Evolutionary conservation across 169 alveolate species (phyloP).

Genomic region (Theileria equi): DNA sequence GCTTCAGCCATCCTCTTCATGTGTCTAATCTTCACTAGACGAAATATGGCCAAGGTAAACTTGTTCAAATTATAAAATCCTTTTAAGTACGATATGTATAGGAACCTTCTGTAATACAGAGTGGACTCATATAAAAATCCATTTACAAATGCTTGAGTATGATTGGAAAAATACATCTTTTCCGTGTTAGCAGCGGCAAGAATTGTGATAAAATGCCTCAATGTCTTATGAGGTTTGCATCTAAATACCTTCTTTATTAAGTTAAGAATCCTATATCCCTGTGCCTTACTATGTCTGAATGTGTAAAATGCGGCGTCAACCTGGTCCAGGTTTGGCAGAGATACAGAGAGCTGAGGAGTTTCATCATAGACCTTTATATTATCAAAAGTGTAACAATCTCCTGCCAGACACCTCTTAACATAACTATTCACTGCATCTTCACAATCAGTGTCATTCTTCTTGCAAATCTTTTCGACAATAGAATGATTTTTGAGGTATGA

Average conservation of each 20-base stretch:
- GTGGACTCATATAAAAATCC: slow-evolving; percentile 40
- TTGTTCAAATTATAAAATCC: slow-evolving; percentile 7
- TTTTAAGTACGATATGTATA: not conserved
- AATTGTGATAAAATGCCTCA: slow-evolving; percentile 9
- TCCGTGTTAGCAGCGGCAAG: not conserved
- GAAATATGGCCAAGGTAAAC: not conserved
- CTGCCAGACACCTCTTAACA: slow-evolving; percentile 8
- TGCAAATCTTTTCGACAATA: slow-evolving; percentile 8
- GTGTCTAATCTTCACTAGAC: slow-evolving; percentile 1
- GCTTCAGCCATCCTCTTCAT: not conserved
- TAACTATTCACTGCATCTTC: slow-evolving; percentile 2
- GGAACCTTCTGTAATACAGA: slow-evolving; percentile 9
- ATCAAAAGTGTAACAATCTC: slow-evolving; percentile 37
- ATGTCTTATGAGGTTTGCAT: slow-evolving; percentile 2
- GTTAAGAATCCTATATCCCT: not conserved
- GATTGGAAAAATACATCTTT: not conserved
- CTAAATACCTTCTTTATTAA: slow-evolving; percentile 14
- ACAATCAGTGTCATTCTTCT: slow-evolving; percentile 2
- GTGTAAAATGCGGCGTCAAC: slow-evolving; percentile 29
- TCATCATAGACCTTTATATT: not conserved
- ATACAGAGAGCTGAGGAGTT: not conserved
- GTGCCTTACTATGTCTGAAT: slow-evolving; percentile 29
- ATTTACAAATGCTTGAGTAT: slow-evolving; percentile 20
- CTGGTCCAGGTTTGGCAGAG: slow-evolving; percentile 49
- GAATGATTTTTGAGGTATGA: not conserved